Base-by-base conservation (phyloP, 2,329 filamentous ascomycete species). In the Trichophyton verrucosum region DNA sequence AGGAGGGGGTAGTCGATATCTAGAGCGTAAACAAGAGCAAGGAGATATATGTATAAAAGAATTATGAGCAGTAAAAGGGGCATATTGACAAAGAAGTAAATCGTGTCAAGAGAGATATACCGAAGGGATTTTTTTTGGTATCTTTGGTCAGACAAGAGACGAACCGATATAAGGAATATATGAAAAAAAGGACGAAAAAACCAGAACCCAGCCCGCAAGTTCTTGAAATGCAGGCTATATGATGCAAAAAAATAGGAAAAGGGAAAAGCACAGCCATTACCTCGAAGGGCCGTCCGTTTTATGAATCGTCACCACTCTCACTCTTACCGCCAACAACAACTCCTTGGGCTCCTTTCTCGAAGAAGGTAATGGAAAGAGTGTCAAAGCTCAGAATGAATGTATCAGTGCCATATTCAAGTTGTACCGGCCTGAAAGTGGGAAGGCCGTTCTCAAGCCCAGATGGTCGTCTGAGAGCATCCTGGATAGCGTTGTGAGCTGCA, bases 381-480 rank as follows among this genome's bases (percentile, higher is more conserved):
- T 63, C 59, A 53, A 70, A 69, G 55, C 69, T 60, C 6, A 68
- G 62, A 2, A 62, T 57, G 22, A 70, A 64, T 2, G 62, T 61
- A 8, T 67, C 57, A 8, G 61, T 56, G 22, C 60, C 65, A 13
- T 60, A 62, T 15, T 62, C 64, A 46, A 69, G 63, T 8, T 65
- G 61, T 36, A 69, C 65, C 7, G 64, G 61, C 9, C 58, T 51
- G 17, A 61, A 36, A 27, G 33, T 42, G 24, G 51, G 47, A 36
- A 17, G 24, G 5, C 57, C 38, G 5, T 61, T 57, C 27, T 59
- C 51, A 8, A n/a, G n/a, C n/a, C 58, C 61, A 24, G 17, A 55
- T 9, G 60, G 51, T 13, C 59, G 46, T 44, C 57, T 40, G 38
- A 66, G 55, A 20, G 63, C 60, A 7, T 57, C 40, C 40, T 66